Percentiles rank a stretch among this genome's conserved stretches.
These are phyloP conservation scores for Trichoderma aggressivum DNA, from an alignment of 2,329 filamentous ascomycete species.

Conservation along the genomic window DNA sequence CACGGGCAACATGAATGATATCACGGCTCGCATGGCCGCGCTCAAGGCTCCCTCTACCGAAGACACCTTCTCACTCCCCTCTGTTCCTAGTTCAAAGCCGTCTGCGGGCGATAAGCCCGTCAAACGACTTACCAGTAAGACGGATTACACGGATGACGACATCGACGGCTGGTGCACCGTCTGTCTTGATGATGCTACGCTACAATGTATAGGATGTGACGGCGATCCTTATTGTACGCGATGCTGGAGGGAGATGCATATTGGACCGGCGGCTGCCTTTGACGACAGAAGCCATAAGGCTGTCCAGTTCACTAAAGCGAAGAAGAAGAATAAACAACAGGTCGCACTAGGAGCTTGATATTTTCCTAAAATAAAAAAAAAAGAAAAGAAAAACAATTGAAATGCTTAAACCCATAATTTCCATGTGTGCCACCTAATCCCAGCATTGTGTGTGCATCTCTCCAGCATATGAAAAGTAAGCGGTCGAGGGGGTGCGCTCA, in stretches of 20 bases:
- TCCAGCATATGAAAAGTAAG: background rate
- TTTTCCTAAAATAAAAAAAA: background rate
- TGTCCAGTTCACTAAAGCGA: slow-evolving; percentile 51
- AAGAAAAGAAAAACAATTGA: background rate
- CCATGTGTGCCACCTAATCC: background rate
- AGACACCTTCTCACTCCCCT: slow-evolving; percentile 43
- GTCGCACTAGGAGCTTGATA: slow-evolving; percentile 36
- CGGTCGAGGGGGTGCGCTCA: background rate
- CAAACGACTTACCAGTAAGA: slow-evolving; percentile 38
- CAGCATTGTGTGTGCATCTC: background rate
- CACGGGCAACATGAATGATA: slow-evolving; percentile 39
- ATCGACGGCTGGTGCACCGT: slow-evolving; percentile 77
- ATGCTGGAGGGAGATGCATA: slow-evolving; percentile 81
- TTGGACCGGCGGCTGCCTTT: slow-evolving; percentile 63
- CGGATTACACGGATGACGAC: slow-evolving; percentile 64
- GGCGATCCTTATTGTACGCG: slow-evolving; percentile 69
- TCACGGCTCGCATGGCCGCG: slow-evolving; percentile 52
- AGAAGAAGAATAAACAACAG: slow-evolving; percentile 30
- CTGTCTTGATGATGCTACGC: slow-evolving; percentile 72
- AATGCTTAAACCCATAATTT: background rate
- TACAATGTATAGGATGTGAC: slow-evolving; percentile 71
- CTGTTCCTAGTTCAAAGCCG: slow-evolving; percentile 49
- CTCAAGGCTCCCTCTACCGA: slow-evolving; percentile 39
- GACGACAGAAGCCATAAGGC: slow-evolving; percentile 70
- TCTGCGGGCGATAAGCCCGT: slow-evolving; percentile 34